Conservation (phyloP, 1,284 basidiomycete genomes). For the Sutorius eximius region DNA sequence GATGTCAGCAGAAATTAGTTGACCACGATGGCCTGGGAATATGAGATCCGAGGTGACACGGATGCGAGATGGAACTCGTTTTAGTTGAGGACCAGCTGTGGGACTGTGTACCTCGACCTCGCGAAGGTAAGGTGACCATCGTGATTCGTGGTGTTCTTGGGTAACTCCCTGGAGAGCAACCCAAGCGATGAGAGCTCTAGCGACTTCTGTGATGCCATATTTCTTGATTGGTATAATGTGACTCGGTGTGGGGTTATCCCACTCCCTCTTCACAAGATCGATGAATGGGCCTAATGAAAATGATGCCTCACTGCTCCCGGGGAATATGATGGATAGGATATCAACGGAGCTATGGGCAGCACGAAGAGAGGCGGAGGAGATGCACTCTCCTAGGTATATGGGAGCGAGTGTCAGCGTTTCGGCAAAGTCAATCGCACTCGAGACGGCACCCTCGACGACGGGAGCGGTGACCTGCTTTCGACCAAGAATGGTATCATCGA, state of each 20-base stretch:
- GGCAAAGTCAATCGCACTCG: conserved; percentile 60
- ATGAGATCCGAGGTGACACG: conserved; percentile 69
- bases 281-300: conserved; percentile 80
- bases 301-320: conserved; percentile 72
- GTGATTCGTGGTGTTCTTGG: conserved; percentile 70
- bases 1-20: conserved; percentile 72
- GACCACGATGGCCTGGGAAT: conserved; percentile 59
- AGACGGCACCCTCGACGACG: conserved; percentile 55
- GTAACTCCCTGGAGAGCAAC: conserved; percentile 76
- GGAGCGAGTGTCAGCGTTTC: conserved; percentile 73
- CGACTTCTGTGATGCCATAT: conserved; percentile 63
- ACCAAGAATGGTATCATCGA: conserved; percentile 66
- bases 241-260: conserved; percentile 54
- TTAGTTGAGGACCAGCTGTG: conserved; percentile 32
- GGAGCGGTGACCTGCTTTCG: conserved; percentile 56
- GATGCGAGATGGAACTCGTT: conserved; percentile 51
- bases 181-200: conserved; percentile 72
- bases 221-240: conserved; percentile 58
- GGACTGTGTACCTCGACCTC: conserved; percentile 64
- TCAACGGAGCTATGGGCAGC: conserved; percentile 75
- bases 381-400: conserved; percentile 68
- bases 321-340: conserved; percentile 67
- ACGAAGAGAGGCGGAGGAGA: conserved; percentile 71
- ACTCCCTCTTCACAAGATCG: conserved; percentile 68
- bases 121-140: conserved; percentile 61